Percentiles rank a stretch among this genome's conserved stretches.
These are phyloP conservation scores for Scheffersomyces insectosa DNA, from an alignment of 1,139 yeast species.

Conservation along the genomic window DNA sequence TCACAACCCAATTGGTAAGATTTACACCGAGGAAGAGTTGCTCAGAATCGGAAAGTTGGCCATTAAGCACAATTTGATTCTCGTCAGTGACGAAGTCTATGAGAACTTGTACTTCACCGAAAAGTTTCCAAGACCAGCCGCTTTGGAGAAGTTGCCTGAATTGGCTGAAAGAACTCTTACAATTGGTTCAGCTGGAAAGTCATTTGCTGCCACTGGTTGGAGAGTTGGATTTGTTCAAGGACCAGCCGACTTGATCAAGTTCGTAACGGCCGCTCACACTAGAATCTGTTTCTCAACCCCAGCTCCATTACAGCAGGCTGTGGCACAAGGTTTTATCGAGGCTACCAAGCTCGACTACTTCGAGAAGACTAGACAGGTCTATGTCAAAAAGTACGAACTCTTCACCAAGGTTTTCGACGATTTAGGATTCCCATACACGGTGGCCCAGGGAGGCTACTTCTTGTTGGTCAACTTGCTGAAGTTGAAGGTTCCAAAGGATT, in stretches of 20 bases:
- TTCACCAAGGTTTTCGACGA: constrained; percentile 81
- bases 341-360: constrained; percentile 70
- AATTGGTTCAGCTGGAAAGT: constrained; percentile 96
- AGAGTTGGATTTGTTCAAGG: constrained; percentile 96
- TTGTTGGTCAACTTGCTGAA: constrained; percentile 83
- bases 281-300: constrained; percentile 89
- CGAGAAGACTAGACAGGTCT: constrained; percentile 63
- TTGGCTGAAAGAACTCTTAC: constrained; percentile 77
- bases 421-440: constrained; percentile 81
- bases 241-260: constrained; percentile 74
- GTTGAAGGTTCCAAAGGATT: constrained; percentile 73
- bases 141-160: constrained; percentile 66
- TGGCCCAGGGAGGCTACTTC: constrained; percentile 92
- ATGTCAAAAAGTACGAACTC: constrained; percentile 67
- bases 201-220: constrained; percentile 99
- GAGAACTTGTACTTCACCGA: constrained; percentile 77
- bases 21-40: constrained; percentile 75
- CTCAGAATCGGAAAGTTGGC: constrained; percentile 75
- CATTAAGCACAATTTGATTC: constrained; percentile 75
- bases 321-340: constrained; percentile 68
- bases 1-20: constrained; percentile 94
- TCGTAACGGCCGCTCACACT: constrained; percentile 88
- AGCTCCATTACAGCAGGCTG: constrained; percentile 93
- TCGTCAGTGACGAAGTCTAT: constrained; percentile 92
- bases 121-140: constrained; percentile 79